Evolutionary conservation across 2,329 filamentous ascomycete species (phyloP).

Genomic region (Eutypa lata): DNA sequence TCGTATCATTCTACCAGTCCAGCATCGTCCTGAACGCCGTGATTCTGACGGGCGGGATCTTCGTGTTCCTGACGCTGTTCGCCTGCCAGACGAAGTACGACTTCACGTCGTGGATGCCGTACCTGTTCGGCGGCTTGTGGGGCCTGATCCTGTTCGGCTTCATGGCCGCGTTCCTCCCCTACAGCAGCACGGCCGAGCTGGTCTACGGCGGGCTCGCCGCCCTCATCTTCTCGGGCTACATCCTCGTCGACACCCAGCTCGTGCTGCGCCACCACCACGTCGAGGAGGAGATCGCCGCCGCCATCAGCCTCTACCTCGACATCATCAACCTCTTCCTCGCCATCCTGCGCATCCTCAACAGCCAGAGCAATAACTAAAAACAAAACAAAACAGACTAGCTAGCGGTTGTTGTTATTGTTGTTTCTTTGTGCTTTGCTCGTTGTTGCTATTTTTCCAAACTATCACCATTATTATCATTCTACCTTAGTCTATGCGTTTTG

Average conservation of each 20-base stretch:
- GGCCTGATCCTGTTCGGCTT: constrained; percentile 88
- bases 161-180: constrained; percentile 85
- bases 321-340: constrained; percentile 96
- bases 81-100: constrained; percentile 98
- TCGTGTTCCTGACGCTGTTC: constrained; percentile 77
- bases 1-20: constrained; percentile 86
- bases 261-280: constrained; percentile 95
- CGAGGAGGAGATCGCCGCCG: constrained; percentile 94
- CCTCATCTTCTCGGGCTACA: constrained; percentile 89
- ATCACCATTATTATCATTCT: no score
- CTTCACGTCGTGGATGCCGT: constrained; percentile 96
- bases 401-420: background rate
- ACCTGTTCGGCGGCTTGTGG: constrained; percentile 89
- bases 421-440: background rate
- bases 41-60: constrained; percentile 80
- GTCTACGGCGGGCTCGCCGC: constrained; percentile 80
- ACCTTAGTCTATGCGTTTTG: no score
- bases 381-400: no score
- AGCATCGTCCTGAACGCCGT: constrained; percentile 86
- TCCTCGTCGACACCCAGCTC: constrained; percentile 93
- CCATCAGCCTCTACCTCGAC: constrained; percentile 92
- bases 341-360: constrained; percentile 94
- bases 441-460: no score
- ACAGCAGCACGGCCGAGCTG: constrained; percentile 77
- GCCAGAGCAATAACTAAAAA: constrained; percentile 82